These are phyloP conservation scores for Tuber magnatum DNA, from an alignment of 495 filamentous ascomycete genomes.

Conservation along the genomic window DNA sequence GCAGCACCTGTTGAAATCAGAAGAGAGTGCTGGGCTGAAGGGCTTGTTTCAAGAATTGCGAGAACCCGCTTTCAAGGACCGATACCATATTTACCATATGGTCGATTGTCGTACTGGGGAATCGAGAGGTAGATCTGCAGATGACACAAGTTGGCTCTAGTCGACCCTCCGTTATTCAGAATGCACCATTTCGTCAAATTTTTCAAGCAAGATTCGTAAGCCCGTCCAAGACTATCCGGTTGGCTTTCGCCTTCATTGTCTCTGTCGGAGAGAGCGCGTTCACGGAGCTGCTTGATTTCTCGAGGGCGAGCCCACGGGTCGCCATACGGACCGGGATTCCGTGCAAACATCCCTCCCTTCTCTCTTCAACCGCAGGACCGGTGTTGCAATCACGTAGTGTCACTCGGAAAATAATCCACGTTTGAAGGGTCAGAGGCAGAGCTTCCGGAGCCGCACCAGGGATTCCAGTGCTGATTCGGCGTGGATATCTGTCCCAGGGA, in stretches of 20 bases:
- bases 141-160: not conserved
- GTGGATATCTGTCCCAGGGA: not conserved
- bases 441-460: not conserved
- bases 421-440: not conserved
- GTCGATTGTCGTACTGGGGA: not conserved
- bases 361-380: not conserved
- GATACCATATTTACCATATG: not conserved
- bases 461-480: not conserved
- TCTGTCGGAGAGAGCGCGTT: not conserved
- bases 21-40: not conserved
- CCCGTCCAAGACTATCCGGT: not conserved
- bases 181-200: not conserved
- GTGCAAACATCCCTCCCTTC: not conserved
- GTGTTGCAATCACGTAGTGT: not conserved
- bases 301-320: not conserved
- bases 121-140: not conserved
- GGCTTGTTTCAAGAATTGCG: not conserved
- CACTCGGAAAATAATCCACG: not conserved
- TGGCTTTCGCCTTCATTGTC: not conserved
- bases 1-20: not conserved
- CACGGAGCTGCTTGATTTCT: not conserved
- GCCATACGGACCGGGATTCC: not conserved
- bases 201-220: not conserved
- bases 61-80: not conserved
- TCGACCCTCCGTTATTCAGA: not conserved